Percentiles rank a stretch among this genome's conserved stretches.
phyloP scores from a whole-genome alignment of 208 protist genomes.

The Acanthamoeba triangularis region DNA sequence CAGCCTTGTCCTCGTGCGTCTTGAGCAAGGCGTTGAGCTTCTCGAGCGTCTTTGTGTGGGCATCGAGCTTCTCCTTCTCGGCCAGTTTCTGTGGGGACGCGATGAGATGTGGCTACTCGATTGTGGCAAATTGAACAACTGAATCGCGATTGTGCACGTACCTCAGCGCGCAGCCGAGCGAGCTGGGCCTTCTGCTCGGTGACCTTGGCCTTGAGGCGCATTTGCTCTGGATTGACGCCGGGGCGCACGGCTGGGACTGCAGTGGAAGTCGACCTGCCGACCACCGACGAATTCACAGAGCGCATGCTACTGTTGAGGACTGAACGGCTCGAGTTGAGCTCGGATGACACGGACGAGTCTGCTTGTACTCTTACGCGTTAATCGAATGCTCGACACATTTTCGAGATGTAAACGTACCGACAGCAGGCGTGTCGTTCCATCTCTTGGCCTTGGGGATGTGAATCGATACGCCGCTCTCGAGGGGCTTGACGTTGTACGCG shows the following conservation, averaged over 20 bases:
- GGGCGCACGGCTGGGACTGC: not conserved
- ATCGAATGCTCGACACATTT: too few species aligned
- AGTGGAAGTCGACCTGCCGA: not conserved
- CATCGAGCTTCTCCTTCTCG: not conserved
- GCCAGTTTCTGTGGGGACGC: conserved; percentile 1
- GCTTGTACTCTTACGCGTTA: too few species aligned
- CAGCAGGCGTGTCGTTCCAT: not conserved
- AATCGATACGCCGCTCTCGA: not conserved
- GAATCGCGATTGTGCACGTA: not conserved
- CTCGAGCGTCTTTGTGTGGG: conserved; percentile 40
- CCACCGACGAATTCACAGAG: not conserved
- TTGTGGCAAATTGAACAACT: not conserved
- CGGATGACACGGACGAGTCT: not conserved
- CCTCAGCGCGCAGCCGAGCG: conserved; percentile 8
- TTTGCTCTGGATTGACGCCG: not conserved
- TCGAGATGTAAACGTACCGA: not conserved
- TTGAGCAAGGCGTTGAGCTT: conserved; percentile 34
- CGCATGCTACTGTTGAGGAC: not conserved
- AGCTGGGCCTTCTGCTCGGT: conserved; percentile 33
- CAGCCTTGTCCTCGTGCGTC: conserved; percentile 55
- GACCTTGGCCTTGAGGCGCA: conserved; percentile 30
- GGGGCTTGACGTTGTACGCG: not conserved
- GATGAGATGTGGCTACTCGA: not conserved
- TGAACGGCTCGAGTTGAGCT: conserved; percentile 22
- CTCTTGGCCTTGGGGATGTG: not conserved